These are phyloP conservation scores for Phytophthora citricola DNA, from an alignment of 352 stramenopile species.

Conservation along the genomic window DNA sequence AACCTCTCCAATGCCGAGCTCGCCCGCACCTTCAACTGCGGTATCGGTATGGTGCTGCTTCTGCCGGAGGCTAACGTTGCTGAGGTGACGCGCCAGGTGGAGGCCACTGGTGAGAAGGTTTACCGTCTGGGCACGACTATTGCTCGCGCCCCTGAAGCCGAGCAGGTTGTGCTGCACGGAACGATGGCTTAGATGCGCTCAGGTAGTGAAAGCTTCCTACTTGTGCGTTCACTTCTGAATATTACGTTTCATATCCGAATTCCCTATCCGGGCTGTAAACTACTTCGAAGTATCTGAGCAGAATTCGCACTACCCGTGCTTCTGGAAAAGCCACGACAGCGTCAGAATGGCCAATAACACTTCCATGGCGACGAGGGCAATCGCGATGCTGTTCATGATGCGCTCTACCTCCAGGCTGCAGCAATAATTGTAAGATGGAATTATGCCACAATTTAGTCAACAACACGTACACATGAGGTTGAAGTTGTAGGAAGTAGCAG, in stretches of 20 bases:
- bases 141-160: slow-evolving; percentile 48
- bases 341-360: slow-evolving; percentile 55
- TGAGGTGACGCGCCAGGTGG: slow-evolving; percentile 87
- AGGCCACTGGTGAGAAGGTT: slow-evolving; percentile 88
- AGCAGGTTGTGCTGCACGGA: slow-evolving; percentile 89
- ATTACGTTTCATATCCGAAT: slow-evolving; percentile 32
- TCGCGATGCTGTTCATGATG: slow-evolving; percentile 66
- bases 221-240: slow-evolving; percentile 32
- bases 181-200: slow-evolving; percentile 56
- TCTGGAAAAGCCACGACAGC: slow-evolving; percentile 38
- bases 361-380: slow-evolving; percentile 65
- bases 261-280: slow-evolving; percentile 5
- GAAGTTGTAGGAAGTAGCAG: slow-evolving; percentile 76
- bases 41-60: slow-evolving; percentile 99
- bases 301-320: slow-evolving; percentile 4
- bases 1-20: slow-evolving; percentile 96
- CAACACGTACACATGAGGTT: slow-evolving; percentile 74
- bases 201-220: slow-evolving; percentile 27
- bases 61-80: slow-evolving; percentile 90
- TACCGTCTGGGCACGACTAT: slow-evolving; percentile 91
- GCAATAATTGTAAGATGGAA: not conserved
- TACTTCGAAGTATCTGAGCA: not conserved
- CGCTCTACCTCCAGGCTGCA: slow-evolving; percentile 64
- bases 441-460: not conserved
- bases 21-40: slow-evolving; percentile 98